Base-by-base conservation (phyloP, 2,329 filamentous ascomycete species). In the Fonsecaea multimorphosa region DNA sequence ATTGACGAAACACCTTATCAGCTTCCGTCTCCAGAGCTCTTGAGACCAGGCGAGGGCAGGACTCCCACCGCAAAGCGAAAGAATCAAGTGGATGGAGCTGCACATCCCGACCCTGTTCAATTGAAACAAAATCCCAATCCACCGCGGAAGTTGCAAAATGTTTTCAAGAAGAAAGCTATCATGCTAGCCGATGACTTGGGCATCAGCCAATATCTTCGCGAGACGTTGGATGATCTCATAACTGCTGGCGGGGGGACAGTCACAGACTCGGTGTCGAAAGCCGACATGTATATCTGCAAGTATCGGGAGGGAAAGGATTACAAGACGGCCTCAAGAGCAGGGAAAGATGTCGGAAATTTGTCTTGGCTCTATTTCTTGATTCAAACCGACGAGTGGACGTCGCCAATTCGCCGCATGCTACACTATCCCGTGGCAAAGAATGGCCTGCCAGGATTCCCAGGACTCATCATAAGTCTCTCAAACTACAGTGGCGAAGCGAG, bases 401-500 rank as follows among this genome's bases (percentile, higher is more conserved):
- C 91, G 12, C 94, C 95, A 0, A 82, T 93, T 65, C 87, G 88
- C 51, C 89, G 92, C 57, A 83, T 98, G 32, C 82, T 99, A 27
- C 95, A 99, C 75, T 99, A 99, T 71, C 95, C 95, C 0, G 76
- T 96, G 14, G 91, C 93, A 4, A 86, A 85, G 54, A 77, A 88
- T 8, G 91, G 92, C 1, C 88, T 99, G 38, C 87, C 89, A 0
- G 93, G 92, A 0, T 97, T 99, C 74, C 78, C 90, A 65, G 82
- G 85, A 7, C 83, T 91, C 76, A 87, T 85, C 58, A 95, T 99
- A 73, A 97, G 93, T 64, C 84, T 99, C 5, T 98, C 95, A 5
- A 99, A 98, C 77, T 99, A 99, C 75, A 92, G 92, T 53, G 95
- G 95, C 34, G 95, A 99, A 77, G 92, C 95, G 16, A 88, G 95